These are phyloP conservation scores for Mortierella polycephala DNA, from an alignment of 371 early-diverging fungal species.

Conservation along the genomic window DNA sequence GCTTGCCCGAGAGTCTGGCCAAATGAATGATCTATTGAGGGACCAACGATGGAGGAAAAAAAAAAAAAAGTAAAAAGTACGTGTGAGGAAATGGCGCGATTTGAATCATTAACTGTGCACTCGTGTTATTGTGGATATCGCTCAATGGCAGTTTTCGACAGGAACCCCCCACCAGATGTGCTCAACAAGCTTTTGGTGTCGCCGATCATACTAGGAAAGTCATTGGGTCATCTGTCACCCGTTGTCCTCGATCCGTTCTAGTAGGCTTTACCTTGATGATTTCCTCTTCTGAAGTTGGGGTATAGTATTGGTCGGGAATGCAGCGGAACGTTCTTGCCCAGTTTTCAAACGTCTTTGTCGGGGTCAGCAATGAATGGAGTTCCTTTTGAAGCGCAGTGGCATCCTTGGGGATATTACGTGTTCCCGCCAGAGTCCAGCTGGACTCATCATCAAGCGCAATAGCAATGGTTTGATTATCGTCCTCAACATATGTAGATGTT, in stretches of 20 bases:
- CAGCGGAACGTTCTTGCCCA: slow-evolving; percentile 83
- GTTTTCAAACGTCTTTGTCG: slow-evolving; percentile 64
- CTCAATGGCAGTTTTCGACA: too few species aligned
- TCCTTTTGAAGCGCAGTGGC: slow-evolving; percentile 11
- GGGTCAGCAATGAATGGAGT: slow-evolving; percentile 13
- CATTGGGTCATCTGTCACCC: too few species aligned
- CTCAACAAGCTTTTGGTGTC: too few species aligned
- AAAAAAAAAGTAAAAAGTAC: not conserved
- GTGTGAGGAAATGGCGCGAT: not conserved
- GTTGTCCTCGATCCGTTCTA: too few species aligned
- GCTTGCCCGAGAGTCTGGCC: slow-evolving; percentile 58
- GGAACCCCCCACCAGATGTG: too few species aligned
- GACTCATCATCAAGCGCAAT: not conserved
- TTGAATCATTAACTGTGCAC: not conserved
- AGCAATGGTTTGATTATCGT: not conserved
- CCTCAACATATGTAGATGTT: not conserved
- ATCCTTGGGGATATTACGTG: not conserved
- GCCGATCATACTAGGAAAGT: too few species aligned
- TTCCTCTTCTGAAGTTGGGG: slow-evolving; percentile 72
- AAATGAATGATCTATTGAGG: slow-evolving; percentile 61
- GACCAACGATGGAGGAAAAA: too few species aligned
- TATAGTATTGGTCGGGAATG: slow-evolving; percentile 67
- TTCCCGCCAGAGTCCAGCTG: not conserved
- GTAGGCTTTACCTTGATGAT: slow-evolving; percentile 62
- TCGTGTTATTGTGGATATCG: too few species aligned